These are phyloP conservation scores for Kuraishia ogatae DNA, from an alignment of 805 yeast species.

Conservation along the genomic window DNA sequence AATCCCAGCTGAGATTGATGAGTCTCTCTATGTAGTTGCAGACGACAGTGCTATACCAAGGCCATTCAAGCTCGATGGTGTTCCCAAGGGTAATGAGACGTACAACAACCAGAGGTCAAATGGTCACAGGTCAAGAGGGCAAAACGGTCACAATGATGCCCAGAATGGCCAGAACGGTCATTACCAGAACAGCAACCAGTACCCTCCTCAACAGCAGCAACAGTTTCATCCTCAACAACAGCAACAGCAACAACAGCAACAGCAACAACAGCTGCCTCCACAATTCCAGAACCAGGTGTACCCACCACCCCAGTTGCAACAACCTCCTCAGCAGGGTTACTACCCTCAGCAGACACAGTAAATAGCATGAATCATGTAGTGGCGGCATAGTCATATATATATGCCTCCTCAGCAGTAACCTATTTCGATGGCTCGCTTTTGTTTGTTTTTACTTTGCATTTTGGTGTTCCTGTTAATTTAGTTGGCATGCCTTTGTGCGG, in stretches of 20 bases:
- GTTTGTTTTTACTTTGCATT: not conserved
- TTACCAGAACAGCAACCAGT: not conserved
- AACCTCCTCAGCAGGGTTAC: not conserved
- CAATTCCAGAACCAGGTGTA: not conserved
- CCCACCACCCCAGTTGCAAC: not conserved
- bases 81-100: slow-evolving; percentile 21
- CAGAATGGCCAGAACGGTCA: slow-evolving; percentile 20
- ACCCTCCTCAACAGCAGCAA: slow-evolving; percentile 1
- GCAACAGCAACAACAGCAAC: not conserved
- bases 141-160: slow-evolving; percentile 6
- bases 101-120: slow-evolving; percentile 12
- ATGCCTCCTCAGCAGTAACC: slow-evolving; percentile 8
- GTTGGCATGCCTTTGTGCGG: slow-evolving; percentile 7
- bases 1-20: slow-evolving; percentile 90
- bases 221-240: slow-evolving; percentile 2
- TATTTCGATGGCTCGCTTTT: not conserved
- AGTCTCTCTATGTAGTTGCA: slow-evolving; percentile 78
- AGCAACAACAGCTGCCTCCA: not conserved
- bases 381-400: slow-evolving; percentile 4
- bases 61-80: slow-evolving; percentile 71
- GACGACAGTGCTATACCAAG: slow-evolving; percentile 70
- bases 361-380: not conserved
- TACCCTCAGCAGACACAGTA: not conserved
- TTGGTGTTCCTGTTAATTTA: slow-evolving; percentile 6
- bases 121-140: slow-evolving; percentile 13